A percentile compares a stretch with the other conserved stretches of the same genome.
phyloP scores from a whole-genome alignment of 2,329 filamentous ascomycete species.

The Alternaria viburni region DNA sequence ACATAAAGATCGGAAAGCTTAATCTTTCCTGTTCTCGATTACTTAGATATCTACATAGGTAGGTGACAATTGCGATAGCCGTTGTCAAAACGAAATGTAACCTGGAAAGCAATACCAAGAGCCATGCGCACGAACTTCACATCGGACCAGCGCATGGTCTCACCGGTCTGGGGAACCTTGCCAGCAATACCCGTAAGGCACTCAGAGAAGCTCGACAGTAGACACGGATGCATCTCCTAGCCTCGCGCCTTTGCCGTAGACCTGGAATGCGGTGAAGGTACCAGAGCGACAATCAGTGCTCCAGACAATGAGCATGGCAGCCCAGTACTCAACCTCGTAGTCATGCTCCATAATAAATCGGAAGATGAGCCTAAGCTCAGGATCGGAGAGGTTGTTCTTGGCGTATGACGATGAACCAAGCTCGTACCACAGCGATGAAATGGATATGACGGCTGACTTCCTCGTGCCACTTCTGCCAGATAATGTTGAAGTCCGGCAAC shows the following conservation, averaged over 20 bases:
- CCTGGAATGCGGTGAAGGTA: neutral
- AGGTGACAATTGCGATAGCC: neutral
- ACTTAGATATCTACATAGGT: neutral
- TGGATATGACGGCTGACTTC: neutral
- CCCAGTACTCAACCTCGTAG: neutral
- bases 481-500: neutral
- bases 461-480: neutral
- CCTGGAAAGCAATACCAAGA: neutral
- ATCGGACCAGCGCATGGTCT: too few species aligned
- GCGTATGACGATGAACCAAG: neutral
- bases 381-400: neutral
- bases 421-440: neutral
- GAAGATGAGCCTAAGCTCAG: neutral
- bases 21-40: accelerated
- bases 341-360: neutral
- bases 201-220: too few species aligned
- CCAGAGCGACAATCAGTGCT: accelerated
- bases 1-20: neutral
- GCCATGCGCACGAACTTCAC: neutral
- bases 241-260: neutral
- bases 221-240: neutral
- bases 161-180: too few species aligned
- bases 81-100: neutral
- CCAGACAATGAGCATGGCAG: neutral
- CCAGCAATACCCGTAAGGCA: too few species aligned